Conservation (phyloP, 306 rosid species). For the Cajanus cajan region DNA sequence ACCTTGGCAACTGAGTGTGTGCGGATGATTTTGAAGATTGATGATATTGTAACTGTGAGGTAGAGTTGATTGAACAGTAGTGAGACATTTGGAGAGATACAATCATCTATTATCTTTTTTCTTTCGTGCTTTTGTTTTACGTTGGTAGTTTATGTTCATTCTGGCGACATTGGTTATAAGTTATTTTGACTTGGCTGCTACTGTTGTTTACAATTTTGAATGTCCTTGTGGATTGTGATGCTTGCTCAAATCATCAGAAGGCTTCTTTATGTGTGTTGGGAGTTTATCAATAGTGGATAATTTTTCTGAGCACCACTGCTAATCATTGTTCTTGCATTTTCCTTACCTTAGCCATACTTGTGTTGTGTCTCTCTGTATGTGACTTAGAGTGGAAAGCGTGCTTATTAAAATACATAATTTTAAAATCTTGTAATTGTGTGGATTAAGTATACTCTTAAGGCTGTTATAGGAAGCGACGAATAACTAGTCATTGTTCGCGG, state of each 20-base stretch:
- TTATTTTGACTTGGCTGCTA: slow-evolving; percentile 33
- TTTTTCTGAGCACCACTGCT: not conserved
- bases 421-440: not conserved
- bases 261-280: slow-evolving; percentile 13
- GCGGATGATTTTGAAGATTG: slow-evolving; percentile 98
- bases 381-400: slow-evolving; percentile 11
- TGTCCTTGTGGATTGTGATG: slow-evolving; percentile 11
- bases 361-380: not conserved
- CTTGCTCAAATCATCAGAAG: slow-evolving; percentile 8
- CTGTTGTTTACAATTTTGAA: slow-evolving; percentile 27
- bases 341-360: not conserved
- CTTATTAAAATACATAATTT: not conserved
- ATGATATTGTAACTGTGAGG: slow-evolving; percentile 96
- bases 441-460: not conserved
- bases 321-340: not conserved
- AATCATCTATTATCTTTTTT: slow-evolving; percentile 30
- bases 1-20: slow-evolving; percentile 93
- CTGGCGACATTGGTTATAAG: slow-evolving; percentile 19
- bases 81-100: slow-evolving; percentile 14
- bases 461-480: not conserved
- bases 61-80: slow-evolving; percentile 40
- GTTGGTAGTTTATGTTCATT: slow-evolving; percentile 32
- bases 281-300: slow-evolving; percentile 17
- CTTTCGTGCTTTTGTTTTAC: slow-evolving; percentile 20
- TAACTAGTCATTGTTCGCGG: not conserved